These are phyloP conservation scores for Hypoxylon perforatum DNA, from an alignment of 495 filamentous ascomycete genomes.

Conservation along the genomic window DNA sequence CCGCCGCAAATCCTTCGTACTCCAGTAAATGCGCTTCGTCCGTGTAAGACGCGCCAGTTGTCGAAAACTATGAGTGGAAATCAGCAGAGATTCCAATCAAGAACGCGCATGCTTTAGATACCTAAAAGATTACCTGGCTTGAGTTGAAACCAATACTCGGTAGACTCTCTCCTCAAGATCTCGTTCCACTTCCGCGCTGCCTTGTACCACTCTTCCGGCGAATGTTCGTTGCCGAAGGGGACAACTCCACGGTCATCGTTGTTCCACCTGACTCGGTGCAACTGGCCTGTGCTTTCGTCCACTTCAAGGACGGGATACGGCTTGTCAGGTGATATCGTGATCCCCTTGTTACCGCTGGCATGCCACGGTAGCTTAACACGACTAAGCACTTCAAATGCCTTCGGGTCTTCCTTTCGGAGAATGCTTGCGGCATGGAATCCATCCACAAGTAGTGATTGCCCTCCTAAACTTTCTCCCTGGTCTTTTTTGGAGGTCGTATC, in stretches of 20 bases:
- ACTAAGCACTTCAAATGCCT: constrained; percentile 64
- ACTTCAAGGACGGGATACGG: constrained; percentile 74
- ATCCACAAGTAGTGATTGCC: constrained; percentile 81
- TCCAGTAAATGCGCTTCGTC: constrained; percentile 81
- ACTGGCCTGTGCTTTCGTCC: constrained; percentile 54
- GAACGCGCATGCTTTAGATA: constrained; percentile 57
- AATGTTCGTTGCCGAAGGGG: constrained; percentile 44
- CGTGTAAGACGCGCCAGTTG: constrained; percentile 95
- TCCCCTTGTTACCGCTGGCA: constrained; percentile 84
- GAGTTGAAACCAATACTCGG: constrained; percentile 80
- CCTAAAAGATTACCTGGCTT: constrained; percentile 80
- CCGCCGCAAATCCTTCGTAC: constrained; percentile 88
- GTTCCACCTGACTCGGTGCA: constrained; percentile 88
- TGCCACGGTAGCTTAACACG: constrained; percentile 72
- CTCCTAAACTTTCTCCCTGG: constrained; percentile 56
- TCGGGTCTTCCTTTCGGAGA: constrained; percentile 59
- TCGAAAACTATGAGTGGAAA: constrained; percentile 74
- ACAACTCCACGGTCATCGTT: constrained; percentile 83
- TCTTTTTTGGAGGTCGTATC: constrained; percentile 30
- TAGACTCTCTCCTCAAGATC: constrained; percentile 63
- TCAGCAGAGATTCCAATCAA: constrained; percentile 19
- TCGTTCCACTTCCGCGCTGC: constrained; percentile 75
- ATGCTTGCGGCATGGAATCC: constrained; percentile 76
- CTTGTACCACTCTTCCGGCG: constrained; percentile 73
- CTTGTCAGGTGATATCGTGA: constrained; percentile 75